Percentiles rank a stretch among this genome's conserved stretches.
phyloP scores from a whole-genome alignment of 441 rosid species.

The Croton setiger region DNA sequence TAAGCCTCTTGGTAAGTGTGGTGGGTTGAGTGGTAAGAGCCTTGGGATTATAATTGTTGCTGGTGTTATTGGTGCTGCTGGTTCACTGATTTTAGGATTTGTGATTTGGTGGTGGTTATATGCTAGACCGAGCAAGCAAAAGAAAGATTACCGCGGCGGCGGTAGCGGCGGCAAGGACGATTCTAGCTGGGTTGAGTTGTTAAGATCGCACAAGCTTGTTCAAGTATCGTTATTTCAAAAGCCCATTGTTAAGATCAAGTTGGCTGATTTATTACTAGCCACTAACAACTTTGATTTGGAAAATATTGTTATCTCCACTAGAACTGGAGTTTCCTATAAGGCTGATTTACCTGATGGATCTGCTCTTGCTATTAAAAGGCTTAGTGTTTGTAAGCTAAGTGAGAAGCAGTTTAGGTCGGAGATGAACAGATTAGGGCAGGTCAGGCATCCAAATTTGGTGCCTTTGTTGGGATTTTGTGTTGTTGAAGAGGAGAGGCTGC shows the following conservation, averaged over 20 bases:
- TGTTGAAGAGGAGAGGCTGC: conserved; percentile 59
- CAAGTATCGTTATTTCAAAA: conserved; percentile 84
- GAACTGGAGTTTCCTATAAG: conserved; percentile 72
- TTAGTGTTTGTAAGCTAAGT: conserved; percentile 51
- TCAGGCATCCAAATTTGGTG: conserved; percentile 67
- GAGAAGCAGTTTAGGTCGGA: conserved; percentile 69
- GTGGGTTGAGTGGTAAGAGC: conserved; percentile 69
- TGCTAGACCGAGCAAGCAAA: conserved; percentile 28
- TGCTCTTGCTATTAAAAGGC: conserved; percentile 67
- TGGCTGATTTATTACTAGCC: conserved; percentile 72
- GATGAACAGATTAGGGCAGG: conserved; percentile 60
- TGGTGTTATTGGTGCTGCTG: conserved; percentile 76
- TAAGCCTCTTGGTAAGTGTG: conserved; percentile 54
- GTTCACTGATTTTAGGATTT: conserved; percentile 58
- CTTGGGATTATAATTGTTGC: conserved; percentile 72
- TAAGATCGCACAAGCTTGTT: conserved; percentile 55
- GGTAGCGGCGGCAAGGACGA: conserved; percentile 41
- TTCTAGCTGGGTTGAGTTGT: conserved; percentile 47
- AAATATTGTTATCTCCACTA: conserved; percentile 48
- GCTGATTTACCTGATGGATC: conserved; percentile 84
- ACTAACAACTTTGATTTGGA: conserved; percentile 58
- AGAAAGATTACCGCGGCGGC: no score
- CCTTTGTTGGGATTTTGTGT: conserved; percentile 70
- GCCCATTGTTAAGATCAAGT: conserved; percentile 68
- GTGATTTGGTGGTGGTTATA: conserved; percentile 84